A percentile compares a stretch with the other conserved stretches of the same genome.
These are phyloP conservation scores for Arthrobotrys conoides DNA, from an alignment of 2,329 filamentous ascomycete genomes.

Conservation along the genomic window DNA sequence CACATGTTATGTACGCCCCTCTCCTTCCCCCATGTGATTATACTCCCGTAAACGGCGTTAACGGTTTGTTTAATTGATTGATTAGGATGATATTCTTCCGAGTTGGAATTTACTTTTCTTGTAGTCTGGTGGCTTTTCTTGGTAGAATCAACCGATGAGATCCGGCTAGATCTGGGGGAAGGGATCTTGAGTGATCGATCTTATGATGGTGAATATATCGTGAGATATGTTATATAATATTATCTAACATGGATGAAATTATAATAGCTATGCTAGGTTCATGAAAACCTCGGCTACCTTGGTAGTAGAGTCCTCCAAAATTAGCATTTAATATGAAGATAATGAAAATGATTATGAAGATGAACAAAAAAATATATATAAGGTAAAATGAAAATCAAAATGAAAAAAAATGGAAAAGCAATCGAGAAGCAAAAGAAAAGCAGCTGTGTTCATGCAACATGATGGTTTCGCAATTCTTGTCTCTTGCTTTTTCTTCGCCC, in stretches of 20 bases:
- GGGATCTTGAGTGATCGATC: neutral
- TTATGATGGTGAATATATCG: neutral
- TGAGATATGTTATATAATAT: neutral
- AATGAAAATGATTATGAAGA: too few species aligned
- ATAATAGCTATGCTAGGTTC: neutral
- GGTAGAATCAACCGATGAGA: neutral
- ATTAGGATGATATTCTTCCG: too few species aligned
- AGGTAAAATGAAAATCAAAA: slow-evolving; percentile 7
- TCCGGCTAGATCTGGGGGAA: neutral
- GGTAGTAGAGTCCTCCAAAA: too few species aligned
- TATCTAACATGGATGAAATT: neutral
- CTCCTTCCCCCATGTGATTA: neutral
- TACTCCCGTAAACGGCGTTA: neutral
- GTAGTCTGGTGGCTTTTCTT: too few species aligned
- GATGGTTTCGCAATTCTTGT: slow-evolving; percentile 2
- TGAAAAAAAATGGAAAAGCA: too few species aligned
- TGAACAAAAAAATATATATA: too few species aligned
- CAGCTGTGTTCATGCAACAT: slow-evolving; percentile 4
- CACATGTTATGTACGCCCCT: neutral
- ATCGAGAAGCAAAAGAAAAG: slow-evolving; percentile 1
- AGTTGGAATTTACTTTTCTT: neutral
- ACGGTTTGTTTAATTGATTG: neutral
- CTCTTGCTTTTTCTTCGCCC: neutral
- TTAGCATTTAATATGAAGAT: too few species aligned
- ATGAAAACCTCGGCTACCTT: too few species aligned